These are phyloP conservation scores for Porpolomopsis calyptriformis DNA, from an alignment of 768 basidiomycete genomes.

Conservation along the genomic window DNA sequence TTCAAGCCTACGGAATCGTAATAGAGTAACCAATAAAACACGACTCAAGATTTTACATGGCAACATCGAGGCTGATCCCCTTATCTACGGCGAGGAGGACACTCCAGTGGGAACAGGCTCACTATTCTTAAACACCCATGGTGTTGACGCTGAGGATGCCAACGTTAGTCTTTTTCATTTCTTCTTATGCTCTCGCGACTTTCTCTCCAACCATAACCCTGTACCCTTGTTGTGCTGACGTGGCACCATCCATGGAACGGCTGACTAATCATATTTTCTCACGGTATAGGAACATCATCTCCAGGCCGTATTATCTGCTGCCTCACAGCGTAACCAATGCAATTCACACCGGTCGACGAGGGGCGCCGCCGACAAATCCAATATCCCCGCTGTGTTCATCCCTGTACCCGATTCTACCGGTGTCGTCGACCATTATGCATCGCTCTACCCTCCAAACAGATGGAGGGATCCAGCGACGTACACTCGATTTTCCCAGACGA, in stretches of 20 bases:
- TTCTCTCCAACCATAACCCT: not conserved
- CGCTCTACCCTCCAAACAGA: slow-evolving; percentile 54
- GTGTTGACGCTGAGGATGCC: slow-evolving; percentile 88
- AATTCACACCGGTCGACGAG: slow-evolving; percentile 20
- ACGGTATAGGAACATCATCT: slow-evolving; percentile 41
- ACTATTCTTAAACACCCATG: slow-evolving; percentile 50
- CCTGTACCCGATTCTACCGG: slow-evolving; percentile 90
- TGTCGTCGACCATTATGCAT: slow-evolving; percentile 63
- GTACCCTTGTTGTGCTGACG: slow-evolving; percentile 19
- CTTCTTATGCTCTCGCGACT: not conserved
- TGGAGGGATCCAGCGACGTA: slow-evolving; percentile 76
- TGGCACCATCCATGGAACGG: slow-evolving; percentile 33
- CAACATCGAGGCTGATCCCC: slow-evolving; percentile 67
- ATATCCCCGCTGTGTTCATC: slow-evolving; percentile 61
- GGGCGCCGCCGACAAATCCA: slow-evolving; percentile 24
- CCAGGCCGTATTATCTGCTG: slow-evolving; percentile 38
- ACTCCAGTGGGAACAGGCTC: slow-evolving; percentile 58
- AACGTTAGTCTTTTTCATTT: slow-evolving; percentile 55
- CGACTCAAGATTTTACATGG: slow-evolving; percentile 78
- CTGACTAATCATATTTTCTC: slow-evolving; percentile 27
- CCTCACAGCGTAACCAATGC: slow-evolving; percentile 25
- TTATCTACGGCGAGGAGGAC: slow-evolving; percentile 77
- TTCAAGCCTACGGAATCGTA: slow-evolving; percentile 75
- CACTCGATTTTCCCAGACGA: slow-evolving; percentile 73
- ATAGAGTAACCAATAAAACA: slow-evolving; percentile 88